Evolutionary conservation across 371 early-diverging fungal species (phyloP).

Genomic region (Mortierella sp.): DNA sequence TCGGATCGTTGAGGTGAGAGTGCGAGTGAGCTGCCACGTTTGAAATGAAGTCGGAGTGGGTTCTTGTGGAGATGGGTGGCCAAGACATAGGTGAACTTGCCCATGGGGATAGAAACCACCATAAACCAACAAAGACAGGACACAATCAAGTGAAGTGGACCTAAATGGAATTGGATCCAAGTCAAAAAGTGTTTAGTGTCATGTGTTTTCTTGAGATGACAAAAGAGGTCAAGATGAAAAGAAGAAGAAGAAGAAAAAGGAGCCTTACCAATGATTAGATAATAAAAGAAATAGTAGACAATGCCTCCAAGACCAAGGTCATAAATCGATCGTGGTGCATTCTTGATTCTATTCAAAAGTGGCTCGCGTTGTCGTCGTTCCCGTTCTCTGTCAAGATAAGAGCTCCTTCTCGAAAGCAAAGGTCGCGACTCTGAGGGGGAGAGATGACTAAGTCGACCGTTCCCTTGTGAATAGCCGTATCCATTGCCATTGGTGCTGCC

Average conservation of each 20-base stretch:
- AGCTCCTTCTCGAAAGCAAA: conserved; percentile 12
- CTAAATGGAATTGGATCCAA: conserved; percentile 38
- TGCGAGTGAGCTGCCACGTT: conserved; percentile 59
- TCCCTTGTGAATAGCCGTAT: conserved; percentile 14
- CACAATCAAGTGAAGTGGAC: conserved; percentile 79
- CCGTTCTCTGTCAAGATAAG: conserved; percentile 16
- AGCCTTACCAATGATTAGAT: conserved; percentile 57
- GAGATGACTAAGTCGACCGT: conserved; percentile 36
- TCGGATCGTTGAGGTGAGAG: conserved; percentile 53
- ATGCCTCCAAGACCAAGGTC: conserved; percentile 68
- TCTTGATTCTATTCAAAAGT: conserved; percentile 1
- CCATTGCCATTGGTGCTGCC: conserved; percentile 23
- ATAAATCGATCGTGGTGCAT: conserved; percentile 1
- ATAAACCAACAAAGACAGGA: conserved; percentile 83
- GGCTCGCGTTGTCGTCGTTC: conserved; percentile 6
- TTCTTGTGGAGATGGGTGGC: conserved; percentile 74
- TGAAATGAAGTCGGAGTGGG: conserved; percentile 81
- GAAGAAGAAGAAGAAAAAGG: no score
- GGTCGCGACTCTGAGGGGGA: conserved; percentile 39
- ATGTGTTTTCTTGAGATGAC: not conserved
- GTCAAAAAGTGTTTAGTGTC: not conserved
- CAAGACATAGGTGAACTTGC: conserved; percentile 84
- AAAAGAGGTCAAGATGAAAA: not conserved
- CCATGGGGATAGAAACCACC: conserved; percentile 92
- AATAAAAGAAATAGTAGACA: conserved; percentile 62